Evolutionary conservation across 208 protist genomes (phyloP).

Genomic region (Leishmania lainsoni): DNA sequence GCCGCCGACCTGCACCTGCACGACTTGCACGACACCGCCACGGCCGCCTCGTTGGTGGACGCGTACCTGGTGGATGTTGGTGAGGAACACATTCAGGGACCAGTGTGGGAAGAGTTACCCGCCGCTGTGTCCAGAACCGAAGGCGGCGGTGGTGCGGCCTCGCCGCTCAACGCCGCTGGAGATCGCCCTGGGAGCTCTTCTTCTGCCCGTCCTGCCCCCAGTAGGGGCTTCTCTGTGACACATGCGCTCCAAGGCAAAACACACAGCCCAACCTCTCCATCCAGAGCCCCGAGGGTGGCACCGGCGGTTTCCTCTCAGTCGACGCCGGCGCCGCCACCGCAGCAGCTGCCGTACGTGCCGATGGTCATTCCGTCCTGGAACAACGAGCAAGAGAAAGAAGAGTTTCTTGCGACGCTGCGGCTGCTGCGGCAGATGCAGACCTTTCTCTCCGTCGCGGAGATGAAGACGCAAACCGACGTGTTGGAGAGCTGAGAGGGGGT

Average conservation of each 20-base stretch:
- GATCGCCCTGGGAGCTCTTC: background rate
- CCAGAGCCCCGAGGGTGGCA: background rate
- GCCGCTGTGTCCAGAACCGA: background rate
- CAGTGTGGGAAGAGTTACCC: constrained; percentile 27
- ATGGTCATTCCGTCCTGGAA: constrained; percentile 77
- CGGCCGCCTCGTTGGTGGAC: constrained; percentile 41
- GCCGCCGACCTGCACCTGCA: constrained; percentile 62
- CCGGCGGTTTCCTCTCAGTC: background rate
- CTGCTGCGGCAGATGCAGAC: constrained; percentile 43
- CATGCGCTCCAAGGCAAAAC: constrained; percentile 43
- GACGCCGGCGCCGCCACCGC: background rate
- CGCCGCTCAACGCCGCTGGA: background rate
- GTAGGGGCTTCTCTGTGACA: constrained; percentile 52
- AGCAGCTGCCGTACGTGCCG: constrained; percentile 43
- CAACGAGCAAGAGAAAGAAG: constrained; percentile 53
- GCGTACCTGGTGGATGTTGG: constrained; percentile 72
- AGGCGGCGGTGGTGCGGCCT: background rate
- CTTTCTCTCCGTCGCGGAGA: constrained; percentile 2
- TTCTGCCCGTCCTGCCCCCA: constrained; percentile 5
- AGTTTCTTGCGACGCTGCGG: constrained; percentile 60
- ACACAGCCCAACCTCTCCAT: background rate
- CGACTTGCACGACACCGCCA: constrained; percentile 27
- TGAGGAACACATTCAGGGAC: constrained; percentile 63
- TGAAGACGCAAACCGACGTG: background rate
- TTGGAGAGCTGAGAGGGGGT: background rate